phyloP scores from a whole-genome alignment of 2,329 filamentous ascomycete genomes.

The Laburnicola sp. region DNA sequence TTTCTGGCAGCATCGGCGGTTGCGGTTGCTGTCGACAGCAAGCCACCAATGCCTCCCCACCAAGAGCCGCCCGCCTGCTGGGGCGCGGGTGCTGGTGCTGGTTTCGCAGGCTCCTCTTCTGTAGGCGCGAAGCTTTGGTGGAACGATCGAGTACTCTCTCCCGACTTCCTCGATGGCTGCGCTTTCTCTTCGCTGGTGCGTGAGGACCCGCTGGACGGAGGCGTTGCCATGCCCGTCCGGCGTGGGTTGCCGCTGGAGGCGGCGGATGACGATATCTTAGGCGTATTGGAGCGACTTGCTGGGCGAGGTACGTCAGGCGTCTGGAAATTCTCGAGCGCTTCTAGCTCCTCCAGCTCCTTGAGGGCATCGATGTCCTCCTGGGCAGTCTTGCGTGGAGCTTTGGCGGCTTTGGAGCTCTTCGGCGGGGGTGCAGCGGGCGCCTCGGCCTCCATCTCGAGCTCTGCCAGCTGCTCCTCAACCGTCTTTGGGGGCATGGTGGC shows the following conservation, averaged over 20 bases:
- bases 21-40: slow-evolving; percentile 78
- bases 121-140: slow-evolving; percentile 72
- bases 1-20: slow-evolving; percentile 85
- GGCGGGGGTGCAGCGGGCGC: slow-evolving; percentile 36
- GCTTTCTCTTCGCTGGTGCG: slow-evolving; percentile 64
- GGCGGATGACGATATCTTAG: slow-evolving; percentile 60
- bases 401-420: slow-evolving; percentile 48
- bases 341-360: slow-evolving; percentile 83
- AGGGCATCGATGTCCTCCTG: slow-evolving; percentile 70
- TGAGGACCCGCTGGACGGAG: slow-evolving; percentile 45
- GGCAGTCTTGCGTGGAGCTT: slow-evolving; percentile 49
- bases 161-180: slow-evolving; percentile 66
- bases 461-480: slow-evolving; percentile 54
- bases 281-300: slow-evolving; percentile 76
- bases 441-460: slow-evolving; percentile 44
- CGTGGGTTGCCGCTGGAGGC: slow-evolving; percentile 47
- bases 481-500: slow-evolving; percentile 45
- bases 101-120: slow-evolving; percentile 47
- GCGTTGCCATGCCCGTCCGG: slow-evolving; percentile 38
- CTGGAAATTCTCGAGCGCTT: slow-evolving; percentile 52
- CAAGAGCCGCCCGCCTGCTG: slow-evolving; percentile 50
- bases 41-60: slow-evolving; percentile 60
- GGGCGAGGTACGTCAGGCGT: slow-evolving; percentile 59
- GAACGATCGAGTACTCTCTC: slow-evolving; percentile 72
- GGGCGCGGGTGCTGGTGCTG: slow-evolving; percentile 57